A percentile compares a stretch with the other conserved stretches of the same genome.
phyloP scores from a whole-genome alignment of 192 early-diverging fungal genomes.

The Pilaira anomala region DNA sequence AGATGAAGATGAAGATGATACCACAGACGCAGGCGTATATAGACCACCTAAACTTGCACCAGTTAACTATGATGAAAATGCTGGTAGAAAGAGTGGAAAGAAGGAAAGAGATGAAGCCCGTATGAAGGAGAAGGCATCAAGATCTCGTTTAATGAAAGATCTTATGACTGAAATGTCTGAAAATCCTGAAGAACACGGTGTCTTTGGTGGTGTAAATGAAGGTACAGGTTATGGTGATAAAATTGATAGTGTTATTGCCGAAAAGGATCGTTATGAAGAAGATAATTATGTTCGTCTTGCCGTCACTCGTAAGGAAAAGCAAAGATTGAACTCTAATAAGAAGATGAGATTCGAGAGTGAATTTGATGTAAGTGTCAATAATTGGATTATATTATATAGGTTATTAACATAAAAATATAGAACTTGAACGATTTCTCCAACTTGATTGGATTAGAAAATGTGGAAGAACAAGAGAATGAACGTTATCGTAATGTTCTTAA shows the following conservation, averaged over 20 bases:
- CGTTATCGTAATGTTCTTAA: constrained; percentile 45
- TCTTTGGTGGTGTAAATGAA: constrained; percentile 70
- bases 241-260: constrained; percentile 56
- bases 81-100: constrained; percentile 46
- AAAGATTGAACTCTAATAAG: constrained; percentile 53
- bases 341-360: constrained; percentile 74
- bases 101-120: constrained; percentile 60
- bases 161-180: constrained; percentile 80
- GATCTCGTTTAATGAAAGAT: constrained; percentile 83
- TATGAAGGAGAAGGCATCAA: constrained; percentile 63
- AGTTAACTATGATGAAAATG: constrained; percentile 79
- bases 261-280: constrained; percentile 79
- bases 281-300: constrained; percentile 81
- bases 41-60: constrained; percentile 82
- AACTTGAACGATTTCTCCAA: constrained; percentile 57
- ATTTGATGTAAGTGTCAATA: constrained; percentile 74
- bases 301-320: constrained; percentile 73
- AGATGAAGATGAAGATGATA: constrained; percentile 39
- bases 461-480: constrained; percentile 44
- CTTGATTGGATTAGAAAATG: constrained; percentile 46
- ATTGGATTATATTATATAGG: neutral
- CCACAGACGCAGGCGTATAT: constrained; percentile 65
- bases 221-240: constrained; percentile 56
- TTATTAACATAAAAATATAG: constrained; percentile 22
- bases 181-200: constrained; percentile 74